Base-by-base conservation (phyloP, 345 rosid genomes). In the Eucalyptus polybractea region DNA sequence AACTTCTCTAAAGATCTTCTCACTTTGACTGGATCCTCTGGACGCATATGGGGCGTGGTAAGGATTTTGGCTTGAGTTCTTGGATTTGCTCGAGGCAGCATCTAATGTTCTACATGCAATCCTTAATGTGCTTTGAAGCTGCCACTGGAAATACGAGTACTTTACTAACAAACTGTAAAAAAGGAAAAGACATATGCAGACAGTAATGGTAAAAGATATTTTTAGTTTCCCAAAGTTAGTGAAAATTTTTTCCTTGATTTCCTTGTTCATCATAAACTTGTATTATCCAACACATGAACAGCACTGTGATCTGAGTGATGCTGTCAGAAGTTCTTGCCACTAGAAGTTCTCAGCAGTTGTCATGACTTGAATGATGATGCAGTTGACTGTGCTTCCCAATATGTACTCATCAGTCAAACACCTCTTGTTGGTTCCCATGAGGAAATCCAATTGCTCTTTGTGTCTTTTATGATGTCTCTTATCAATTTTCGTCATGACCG, bases 31-130 rank as follows among this genome's bases (percentile, higher is more conserved):
- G 99, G 99, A 81, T 89, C 89, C 91, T 97, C 99, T 33, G 99
- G 99, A 49, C 89, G 80, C 62, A 90, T 92, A 69, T 93, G 95
- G 97, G 99, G 98, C 89, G 96, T 90, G 90, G 99, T 97, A 94
- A 95, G 95, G 87, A 90, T 86, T 89, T 91, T 80, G 89, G 80
- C 88, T 54, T 88, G 89, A 60, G 12, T 54, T 88, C 47, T 37
- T 88, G 49, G 31, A 58, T 22, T 72, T 40, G 42, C 17, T 72
- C 8, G 50, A 67, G 56, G 54, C 47, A 56, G 25, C 22, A 10
- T 50, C 42, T 89, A 21, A 50, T 88, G n/a, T 88, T 50, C 9
- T 54, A 33, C 4, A 7, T 88, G 60, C 37, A 53, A 86, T 40
- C 21, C 29, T 13, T 67, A 44, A 50, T 31, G 14, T 31, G 47